phyloP scores from a whole-genome alignment of 192 early-diverging fungal genomes.

The Radiomyces spectabilis region DNA sequence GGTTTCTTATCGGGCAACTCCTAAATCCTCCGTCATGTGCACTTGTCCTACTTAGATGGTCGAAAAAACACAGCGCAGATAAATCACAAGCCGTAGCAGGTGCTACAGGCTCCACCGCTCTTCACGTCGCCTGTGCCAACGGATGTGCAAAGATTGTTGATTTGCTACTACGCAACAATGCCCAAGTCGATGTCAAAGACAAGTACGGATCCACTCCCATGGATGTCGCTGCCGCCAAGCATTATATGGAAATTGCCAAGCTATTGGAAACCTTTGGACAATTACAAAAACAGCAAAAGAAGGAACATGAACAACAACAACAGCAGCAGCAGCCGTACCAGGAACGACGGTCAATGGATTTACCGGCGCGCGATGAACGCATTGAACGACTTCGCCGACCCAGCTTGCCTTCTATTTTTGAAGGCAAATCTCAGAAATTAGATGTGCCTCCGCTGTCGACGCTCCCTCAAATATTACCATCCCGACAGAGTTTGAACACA shows the following conservation, averaged over 20 bases:
- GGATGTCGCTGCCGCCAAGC: conserved; percentile 39
- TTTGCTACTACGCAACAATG: conserved; percentile 54
- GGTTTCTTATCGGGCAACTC: not conserved
- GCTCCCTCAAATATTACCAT: not conserved
- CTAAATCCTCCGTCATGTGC: not conserved
- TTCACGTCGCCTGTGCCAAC: conserved; percentile 81
- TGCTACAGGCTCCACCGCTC: conserved; percentile 62
- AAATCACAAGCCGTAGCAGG: conserved; percentile 38
- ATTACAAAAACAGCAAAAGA: conserved; percentile 20
- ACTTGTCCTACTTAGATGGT: conserved; percentile 22
- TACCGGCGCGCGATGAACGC: conserved; percentile 1
- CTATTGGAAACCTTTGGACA: conserved; percentile 29
- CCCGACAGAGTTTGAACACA: not conserved
- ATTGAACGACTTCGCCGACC: conserved; percentile 19
- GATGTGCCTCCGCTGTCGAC: not conserved
- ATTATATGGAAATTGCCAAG: conserved; percentile 41
- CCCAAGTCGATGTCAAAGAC: conserved; percentile 50
- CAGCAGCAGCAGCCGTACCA: not conserved
- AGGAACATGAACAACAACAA: too few relatives aligned
- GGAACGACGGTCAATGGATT: conserved; percentile 8
- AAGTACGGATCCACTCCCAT: conserved; percentile 48
- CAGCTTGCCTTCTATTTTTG: conserved; percentile 24
- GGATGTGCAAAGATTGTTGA: conserved; percentile 55
- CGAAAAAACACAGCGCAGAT: conserved; percentile 29
- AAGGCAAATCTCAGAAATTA: not conserved